Conservation (phyloP, 169 alveolate species). For the Babesia sp. region DNA sequence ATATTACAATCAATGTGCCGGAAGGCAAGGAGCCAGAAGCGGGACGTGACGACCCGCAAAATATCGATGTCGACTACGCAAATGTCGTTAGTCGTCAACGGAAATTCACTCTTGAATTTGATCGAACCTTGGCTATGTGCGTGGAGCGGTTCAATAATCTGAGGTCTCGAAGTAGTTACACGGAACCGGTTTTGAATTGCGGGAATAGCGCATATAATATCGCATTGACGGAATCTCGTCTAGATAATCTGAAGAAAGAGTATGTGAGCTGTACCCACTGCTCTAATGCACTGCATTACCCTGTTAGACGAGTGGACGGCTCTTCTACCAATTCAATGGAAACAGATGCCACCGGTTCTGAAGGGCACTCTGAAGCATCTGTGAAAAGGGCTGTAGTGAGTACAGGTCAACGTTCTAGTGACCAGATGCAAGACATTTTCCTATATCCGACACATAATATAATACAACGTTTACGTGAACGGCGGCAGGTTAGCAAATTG, state of each 20-base stretch:
- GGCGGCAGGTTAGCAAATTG: background rate
- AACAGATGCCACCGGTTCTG: background rate
- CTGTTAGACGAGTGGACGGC: background rate
- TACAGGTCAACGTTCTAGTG: background rate
- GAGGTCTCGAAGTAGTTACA: background rate
- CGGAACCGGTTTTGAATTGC: background rate
- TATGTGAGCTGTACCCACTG: slow-evolving; percentile 41
- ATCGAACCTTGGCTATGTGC: slow-evolving; percentile 50
- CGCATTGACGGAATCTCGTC: slow-evolving; percentile 7
- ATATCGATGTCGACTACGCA: slow-evolving; percentile 22
- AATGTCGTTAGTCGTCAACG: slow-evolving; percentile 62
- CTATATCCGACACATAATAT: slow-evolving; percentile 27
- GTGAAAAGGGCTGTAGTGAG: background rate
- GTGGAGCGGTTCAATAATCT: slow-evolving; percentile 47
- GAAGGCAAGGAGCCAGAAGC: slow-evolving; percentile 3
- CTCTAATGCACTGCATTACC: slow-evolving; percentile 19
- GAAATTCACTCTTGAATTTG: slow-evolving; percentile 51
- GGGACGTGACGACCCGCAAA: background rate
- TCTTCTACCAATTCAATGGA: background rate
- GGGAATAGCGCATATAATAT: slow-evolving; percentile 40
- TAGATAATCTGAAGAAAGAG: background rate
- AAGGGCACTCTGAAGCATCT: background rate
- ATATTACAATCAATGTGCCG: slow-evolving; percentile 1
- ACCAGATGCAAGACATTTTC: slow-evolving; percentile 18
- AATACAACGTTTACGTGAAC: slow-evolving; percentile 4